phyloP scores from a whole-genome alignment of 768 basidiomycete genomes.

The Mycena alexandri region DNA sequence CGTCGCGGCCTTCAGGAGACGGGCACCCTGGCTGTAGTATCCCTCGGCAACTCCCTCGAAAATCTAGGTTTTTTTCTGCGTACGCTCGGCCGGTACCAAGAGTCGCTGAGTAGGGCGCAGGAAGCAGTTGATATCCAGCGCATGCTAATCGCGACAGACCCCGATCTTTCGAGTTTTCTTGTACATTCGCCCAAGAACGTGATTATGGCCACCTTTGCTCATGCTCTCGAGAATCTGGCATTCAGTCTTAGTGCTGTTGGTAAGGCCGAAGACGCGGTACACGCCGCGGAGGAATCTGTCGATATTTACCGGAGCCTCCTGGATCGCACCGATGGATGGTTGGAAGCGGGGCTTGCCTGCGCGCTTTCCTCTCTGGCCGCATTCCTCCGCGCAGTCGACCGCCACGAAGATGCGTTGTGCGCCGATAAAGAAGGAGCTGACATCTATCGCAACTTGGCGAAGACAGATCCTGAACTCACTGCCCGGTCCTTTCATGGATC shows the following conservation, averaged over 20 bases:
- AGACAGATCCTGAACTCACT: conserved; percentile 11
- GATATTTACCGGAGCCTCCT: too few relatives aligned
- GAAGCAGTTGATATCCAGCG: conserved; percentile 18
- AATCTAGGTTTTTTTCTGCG: conserved; percentile 15
- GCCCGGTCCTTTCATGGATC: conserved; percentile 1
- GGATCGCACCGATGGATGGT: too few relatives aligned
- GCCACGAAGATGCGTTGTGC: conserved; percentile 9
- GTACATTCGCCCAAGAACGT: not conserved
- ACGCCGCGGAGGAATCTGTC: too few relatives aligned
- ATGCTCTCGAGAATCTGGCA: conserved; percentile 7
- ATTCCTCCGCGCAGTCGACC: conserved; percentile 14
- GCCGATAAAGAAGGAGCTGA: conserved; percentile 10
- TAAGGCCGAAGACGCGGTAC: not conserved
- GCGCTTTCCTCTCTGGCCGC: conserved; percentile 7
- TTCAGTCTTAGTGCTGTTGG: conserved; percentile 6
- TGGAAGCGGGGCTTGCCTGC: too few relatives aligned
- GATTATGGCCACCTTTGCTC: not conserved
- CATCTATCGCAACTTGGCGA: not conserved
- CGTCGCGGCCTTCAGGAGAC: conserved; percentile 7
- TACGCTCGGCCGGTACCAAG: conserved; percentile 14
- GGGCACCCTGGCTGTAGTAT: not conserved
- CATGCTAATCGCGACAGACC: conserved; percentile 3
- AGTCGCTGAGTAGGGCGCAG: conserved; percentile 8
- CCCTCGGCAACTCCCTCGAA: not conserved
- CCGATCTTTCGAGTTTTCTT: not conserved